Conservation (phyloP, 176 grass and related monocot genomes). For the Puya raimondii region DNA sequence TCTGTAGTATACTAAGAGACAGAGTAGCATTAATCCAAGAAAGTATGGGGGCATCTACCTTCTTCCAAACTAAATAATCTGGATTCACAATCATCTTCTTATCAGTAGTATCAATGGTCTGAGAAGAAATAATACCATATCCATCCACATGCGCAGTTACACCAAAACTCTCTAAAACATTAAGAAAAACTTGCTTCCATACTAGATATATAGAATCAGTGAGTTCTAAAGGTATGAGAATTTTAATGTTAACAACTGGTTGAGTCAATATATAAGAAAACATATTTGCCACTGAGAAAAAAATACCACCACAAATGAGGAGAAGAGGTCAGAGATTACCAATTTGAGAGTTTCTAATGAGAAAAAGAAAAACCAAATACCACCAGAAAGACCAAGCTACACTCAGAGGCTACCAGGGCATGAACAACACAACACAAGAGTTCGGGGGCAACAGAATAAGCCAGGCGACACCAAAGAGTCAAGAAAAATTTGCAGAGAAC, state of each 20-base stretch:
- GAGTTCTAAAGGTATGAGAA: background rate
- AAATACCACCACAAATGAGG: no score
- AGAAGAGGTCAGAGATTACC: no score
- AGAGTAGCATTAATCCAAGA: no score
- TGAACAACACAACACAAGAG: no score
- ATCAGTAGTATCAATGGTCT: background rate
- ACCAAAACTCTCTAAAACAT: background rate
- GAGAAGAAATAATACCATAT: background rate
- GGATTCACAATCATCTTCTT: background rate
- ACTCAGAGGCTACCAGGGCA: no score
- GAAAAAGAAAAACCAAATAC: no score
- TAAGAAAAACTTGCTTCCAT: background rate
- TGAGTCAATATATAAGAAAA: background rate
- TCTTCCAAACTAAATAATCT: background rate
- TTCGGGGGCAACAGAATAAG: no score
- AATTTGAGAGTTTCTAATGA: no score
- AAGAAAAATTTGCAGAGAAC: no score
- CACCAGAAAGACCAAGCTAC: no score
- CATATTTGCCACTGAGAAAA: background rate
- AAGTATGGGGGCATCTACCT: background rate
- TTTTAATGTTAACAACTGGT: background rate
- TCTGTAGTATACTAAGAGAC: no score
- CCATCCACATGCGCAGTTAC: background rate
- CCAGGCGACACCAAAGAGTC: no score
- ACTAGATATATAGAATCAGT: background rate